A percentile compares a stretch with the other conserved stretches of the same genome.
Conservation (phyloP, 208 protist genomes). For the Trypanosoma congolense region DNA sequence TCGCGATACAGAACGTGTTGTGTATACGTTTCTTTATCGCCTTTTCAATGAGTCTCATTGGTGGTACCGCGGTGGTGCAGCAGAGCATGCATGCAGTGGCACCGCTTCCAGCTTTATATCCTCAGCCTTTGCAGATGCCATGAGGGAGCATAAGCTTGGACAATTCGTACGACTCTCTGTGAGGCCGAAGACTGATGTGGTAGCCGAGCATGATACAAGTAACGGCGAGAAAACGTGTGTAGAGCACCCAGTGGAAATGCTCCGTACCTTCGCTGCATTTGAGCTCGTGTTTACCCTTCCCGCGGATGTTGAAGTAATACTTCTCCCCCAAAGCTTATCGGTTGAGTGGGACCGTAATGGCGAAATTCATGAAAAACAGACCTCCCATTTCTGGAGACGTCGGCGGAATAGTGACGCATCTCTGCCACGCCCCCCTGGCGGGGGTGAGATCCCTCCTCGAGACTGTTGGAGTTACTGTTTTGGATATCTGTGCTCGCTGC, state of each 20-base stretch:
- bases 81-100: constrained; percentile 22
- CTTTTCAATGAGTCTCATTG: constrained; percentile 60
- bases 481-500: constrained; percentile 76
- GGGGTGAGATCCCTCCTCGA: no score
- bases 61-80: constrained; percentile 43
- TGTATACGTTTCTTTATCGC: constrained; percentile 60
- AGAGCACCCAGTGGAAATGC: constrained; percentile 24
- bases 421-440: no score
- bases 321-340: constrained; percentile 50
- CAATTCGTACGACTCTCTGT: constrained; percentile 57
- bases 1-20: constrained; percentile 66
- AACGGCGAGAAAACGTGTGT: not conserved
- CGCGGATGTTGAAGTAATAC: constrained; percentile 41
- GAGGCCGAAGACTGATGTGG: constrained; percentile 17
- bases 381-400: constrained; percentile 67
- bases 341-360: constrained; percentile 19
- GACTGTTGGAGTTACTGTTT: constrained; percentile 82
- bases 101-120: constrained; percentile 48
- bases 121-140: constrained; percentile 43
- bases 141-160: constrained; percentile 48
- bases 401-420: constrained; percentile 24
- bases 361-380: constrained; percentile 33
- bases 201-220: not conserved
- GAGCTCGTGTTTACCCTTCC: constrained; percentile 59
- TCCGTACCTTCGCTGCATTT: constrained; percentile 74